Conservation (phyloP, 179 eudicot genomes). For the Silene noctiflora region DNA sequence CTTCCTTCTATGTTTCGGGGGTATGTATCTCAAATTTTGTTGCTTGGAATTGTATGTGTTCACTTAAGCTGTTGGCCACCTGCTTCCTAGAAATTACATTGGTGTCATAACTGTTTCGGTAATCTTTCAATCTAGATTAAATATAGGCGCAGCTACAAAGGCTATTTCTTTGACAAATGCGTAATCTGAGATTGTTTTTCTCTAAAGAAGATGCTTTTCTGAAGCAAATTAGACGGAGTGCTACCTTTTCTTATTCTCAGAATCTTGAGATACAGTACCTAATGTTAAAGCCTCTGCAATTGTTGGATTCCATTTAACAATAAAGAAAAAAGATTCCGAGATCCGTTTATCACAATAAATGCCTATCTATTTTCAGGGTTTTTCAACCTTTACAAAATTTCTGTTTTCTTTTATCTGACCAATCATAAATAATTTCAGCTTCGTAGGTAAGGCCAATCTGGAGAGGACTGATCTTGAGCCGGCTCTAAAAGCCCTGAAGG, state of each 20-base stretch:
- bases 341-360: not conserved
- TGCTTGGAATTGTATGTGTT: not conserved
- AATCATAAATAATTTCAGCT: constrained; percentile 40
- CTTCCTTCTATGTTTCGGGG: constrained; percentile 92
- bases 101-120: not conserved
- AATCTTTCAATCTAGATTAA: not conserved
- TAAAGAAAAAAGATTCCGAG: not conserved
- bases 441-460: constrained; percentile 90
- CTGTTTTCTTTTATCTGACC: not conserved
- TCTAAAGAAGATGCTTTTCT: not conserved
- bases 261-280: constrained; percentile 1
- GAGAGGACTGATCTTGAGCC: constrained; percentile 86
- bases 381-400: not conserved
- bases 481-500: constrained; percentile 86
- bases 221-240: not conserved
- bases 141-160: not conserved
- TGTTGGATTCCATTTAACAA: not conserved
- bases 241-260: not conserved
- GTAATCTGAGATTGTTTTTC: not conserved
- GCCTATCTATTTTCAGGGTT: not conserved
- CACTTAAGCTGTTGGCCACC: not conserved
- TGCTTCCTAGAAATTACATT: not conserved
- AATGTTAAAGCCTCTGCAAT: not conserved
- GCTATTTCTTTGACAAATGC: not conserved
- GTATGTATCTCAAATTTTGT: constrained; percentile 33